phyloP scores from a whole-genome alignment of 129 eudicot species.

The Chrysanthemum seticuspe region DNA sequence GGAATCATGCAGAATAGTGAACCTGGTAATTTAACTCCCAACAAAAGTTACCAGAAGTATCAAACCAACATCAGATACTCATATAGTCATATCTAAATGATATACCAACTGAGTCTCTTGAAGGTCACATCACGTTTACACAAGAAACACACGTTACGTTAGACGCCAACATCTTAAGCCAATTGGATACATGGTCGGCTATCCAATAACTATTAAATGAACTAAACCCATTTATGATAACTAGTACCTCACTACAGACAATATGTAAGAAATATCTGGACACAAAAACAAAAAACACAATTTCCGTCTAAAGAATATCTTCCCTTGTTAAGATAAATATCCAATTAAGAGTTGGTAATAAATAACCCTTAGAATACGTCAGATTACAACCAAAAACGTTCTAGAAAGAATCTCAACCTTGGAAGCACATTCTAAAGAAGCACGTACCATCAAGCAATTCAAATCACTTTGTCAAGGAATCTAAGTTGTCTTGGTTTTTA shows the following conservation, averaged over 20 bases:
- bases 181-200: neutral
- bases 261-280: neutral
- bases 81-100: no score
- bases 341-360: slow-evolving; percentile 20
- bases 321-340: slow-evolving; percentile 23
- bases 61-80: no score
- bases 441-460: slow-evolving; percentile 10
- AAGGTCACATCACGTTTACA: no score
- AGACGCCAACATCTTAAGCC: neutral
- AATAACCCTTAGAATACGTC: slow-evolving; percentile 11
- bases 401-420: slow-evolving; percentile 35
- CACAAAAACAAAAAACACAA: neutral
- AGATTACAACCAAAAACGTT: slow-evolving; percentile 33
- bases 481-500: slow-evolving; percentile 60
- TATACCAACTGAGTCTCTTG: no score
- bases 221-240: neutral
- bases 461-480: slow-evolving; percentile 9
- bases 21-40: no score
- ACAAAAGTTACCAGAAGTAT: no score
- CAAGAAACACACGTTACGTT: no score
- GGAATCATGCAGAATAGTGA: no score
- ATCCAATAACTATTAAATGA: neutral
- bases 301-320: slow-evolving; percentile 21
- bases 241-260: neutral
- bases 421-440: slow-evolving; percentile 28